These are phyloP conservation scores for Coffea eugenioides DNA, from an alignment of 257 asterid genomes.

Conservation along the genomic window DNA sequence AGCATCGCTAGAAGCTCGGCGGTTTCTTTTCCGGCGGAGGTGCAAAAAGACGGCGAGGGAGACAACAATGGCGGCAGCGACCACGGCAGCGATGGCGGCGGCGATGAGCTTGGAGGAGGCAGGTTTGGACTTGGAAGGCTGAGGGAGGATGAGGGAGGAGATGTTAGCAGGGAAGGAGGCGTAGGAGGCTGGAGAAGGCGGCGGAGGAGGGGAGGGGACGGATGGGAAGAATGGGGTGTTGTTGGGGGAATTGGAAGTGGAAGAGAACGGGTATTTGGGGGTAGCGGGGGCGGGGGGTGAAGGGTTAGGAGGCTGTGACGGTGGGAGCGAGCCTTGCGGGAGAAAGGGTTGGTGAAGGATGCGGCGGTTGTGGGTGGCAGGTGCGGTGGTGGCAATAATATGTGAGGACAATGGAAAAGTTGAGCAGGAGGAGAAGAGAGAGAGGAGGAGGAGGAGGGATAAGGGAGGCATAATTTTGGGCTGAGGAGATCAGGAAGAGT, in stretches of 20 bases:
- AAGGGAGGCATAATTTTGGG: constrained; percentile 16
- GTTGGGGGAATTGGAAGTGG: constrained; percentile 34
- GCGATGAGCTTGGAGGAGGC: constrained; percentile 53
- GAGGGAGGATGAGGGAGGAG: constrained; percentile 49
- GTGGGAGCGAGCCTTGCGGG: constrained; percentile 44
- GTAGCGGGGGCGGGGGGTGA: constrained; percentile 45
- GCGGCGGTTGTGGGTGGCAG: constrained; percentile 48
- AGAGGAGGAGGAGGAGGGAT: background rate
- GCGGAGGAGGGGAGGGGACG: constrained; percentile 50
- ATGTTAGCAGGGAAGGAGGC: constrained; percentile 71
- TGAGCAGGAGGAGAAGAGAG: constrained; percentile 15
- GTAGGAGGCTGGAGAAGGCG: constrained; percentile 56
- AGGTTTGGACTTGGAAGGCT: constrained; percentile 42
- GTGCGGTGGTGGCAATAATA: constrained; percentile 4
- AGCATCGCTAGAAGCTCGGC: constrained; percentile 21
- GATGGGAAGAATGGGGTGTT: constrained; percentile 46
- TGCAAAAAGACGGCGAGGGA: constrained; percentile 57
- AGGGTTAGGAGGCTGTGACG: constrained; percentile 35
- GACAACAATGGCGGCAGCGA: constrained; percentile 55
- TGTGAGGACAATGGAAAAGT: constrained; percentile 24
- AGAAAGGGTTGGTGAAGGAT: constrained; percentile 69
- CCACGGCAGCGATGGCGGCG: constrained; percentile 56
- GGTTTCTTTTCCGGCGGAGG: constrained; percentile 41
- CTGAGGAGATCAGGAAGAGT: background rate
- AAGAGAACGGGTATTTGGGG: constrained; percentile 22